Conservation (phyloP, 108 stramenopile species). For the Skeletonema marinoi region DNA sequence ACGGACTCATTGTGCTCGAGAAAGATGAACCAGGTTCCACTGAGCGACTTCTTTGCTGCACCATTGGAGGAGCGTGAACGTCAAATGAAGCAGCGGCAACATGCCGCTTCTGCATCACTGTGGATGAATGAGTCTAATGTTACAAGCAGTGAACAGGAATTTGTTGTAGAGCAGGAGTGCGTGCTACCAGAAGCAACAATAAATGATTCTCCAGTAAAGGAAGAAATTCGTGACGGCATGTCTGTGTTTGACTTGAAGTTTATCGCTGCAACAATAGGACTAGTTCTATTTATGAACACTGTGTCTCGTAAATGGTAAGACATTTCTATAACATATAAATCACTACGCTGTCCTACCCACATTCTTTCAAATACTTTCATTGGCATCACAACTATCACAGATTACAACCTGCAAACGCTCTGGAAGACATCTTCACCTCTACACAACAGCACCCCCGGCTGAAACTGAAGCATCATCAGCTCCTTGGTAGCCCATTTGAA, state of each 20-base stretch:
- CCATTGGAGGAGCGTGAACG: slow-evolving; percentile 8
- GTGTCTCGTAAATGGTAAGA: slow-evolving; percentile 18
- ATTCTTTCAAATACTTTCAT: no score
- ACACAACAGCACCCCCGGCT: not conserved
- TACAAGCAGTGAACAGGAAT: not conserved
- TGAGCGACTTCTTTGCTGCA: slow-evolving; percentile 67
- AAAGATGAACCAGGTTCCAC: slow-evolving; percentile 41
- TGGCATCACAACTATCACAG: no score
- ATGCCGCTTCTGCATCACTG: slow-evolving; percentile 5
- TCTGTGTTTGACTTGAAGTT: slow-evolving; percentile 13
- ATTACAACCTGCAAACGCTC: no score
- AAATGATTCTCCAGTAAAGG: not conserved
- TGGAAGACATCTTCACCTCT: not conserved
- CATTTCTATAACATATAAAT: not conserved
- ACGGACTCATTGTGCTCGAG: slow-evolving; percentile 31
- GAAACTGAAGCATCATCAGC: not conserved
- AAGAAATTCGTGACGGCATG: slow-evolving; percentile 6
- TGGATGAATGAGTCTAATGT: slow-evolving; percentile 17
- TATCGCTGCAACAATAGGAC: slow-evolving; percentile 7
- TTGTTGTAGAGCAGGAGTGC: not conserved
- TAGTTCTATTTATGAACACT: not conserved
- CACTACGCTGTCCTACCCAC: not conserved
- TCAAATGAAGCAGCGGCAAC: not conserved
- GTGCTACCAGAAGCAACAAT: not conserved
- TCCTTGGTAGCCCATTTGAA: slow-evolving; percentile 3